Base-by-base conservation (phyloP, 1,284 basidiomycete species). In the Erythrobasidium hasegawianum region DNA sequence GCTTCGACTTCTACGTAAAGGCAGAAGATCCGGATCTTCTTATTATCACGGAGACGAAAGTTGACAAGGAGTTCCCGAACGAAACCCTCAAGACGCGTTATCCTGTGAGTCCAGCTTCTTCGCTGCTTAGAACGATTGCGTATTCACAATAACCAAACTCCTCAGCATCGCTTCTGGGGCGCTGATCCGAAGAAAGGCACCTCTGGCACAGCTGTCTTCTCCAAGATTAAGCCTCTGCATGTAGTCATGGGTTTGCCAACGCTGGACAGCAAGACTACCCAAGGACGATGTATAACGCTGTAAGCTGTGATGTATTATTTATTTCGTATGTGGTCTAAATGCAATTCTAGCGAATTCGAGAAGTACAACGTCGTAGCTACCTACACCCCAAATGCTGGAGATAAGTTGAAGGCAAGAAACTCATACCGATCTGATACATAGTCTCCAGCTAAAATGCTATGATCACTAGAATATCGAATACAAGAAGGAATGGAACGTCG, bases 351-450 rank as follows among this genome's bases (percentile, higher is more conserved):
- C 9, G 90, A 93, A 75, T 93, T 89, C 71, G 82, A 84, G 53
- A 82, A 80, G 47, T 83, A 79, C 61, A 91, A 85, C 70, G 70
- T 94, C 8, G 79, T 93, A 45, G 88, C 86, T 10, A 93, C 90
- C 1, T 94, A 70, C 70, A 88, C 89, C 24, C 86, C 88, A n/a
- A 94, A 94, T 72, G 89, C 91, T 0, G 91, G 91, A 8, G 79
- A 84, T 65, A 81, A 82, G 1, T 80, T 94, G 52, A 90, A 92
- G 83, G 89, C 87, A 64, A 26, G 72, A 14, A 24, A 47, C 45
- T 5, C 45, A n/a, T 11, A n/a, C 22, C 14, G 4, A 47, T 5
- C n/a, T 47, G n/a, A 8, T 18, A 53, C 16, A 20, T 27, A 8
- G 9, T 53, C 39, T 14, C 45, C 41, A 18, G 16, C 57, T 58